phyloP scores from a whole-genome alignment of 2,329 filamentous ascomycete genomes.

The Epichloe brachyelytri region DNA sequence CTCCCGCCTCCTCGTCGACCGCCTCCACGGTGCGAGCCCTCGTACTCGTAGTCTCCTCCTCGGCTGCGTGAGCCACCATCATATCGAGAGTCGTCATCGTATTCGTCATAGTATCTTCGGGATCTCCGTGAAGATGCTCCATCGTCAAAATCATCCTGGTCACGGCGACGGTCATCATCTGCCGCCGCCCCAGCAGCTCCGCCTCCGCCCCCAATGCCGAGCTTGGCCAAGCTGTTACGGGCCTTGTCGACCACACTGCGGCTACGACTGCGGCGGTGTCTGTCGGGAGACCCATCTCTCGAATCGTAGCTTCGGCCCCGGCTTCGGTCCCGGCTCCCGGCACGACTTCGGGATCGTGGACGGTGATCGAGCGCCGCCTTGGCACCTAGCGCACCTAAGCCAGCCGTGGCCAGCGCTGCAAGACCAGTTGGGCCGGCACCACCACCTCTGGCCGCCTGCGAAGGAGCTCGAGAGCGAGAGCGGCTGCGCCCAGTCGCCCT shows the following conservation, averaged over 20 bases:
- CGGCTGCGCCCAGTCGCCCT: constrained; percentile 49
- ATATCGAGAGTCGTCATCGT: constrained; percentile 33
- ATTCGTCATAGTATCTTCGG: constrained; percentile 29
- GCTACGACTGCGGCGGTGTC: constrained; percentile 37
- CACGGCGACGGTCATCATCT: constrained; percentile 26
- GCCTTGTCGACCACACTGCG: constrained; percentile 52
- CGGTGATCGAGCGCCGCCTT: constrained; percentile 43
- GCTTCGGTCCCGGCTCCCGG: constrained; percentile 34
- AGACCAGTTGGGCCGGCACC: constrained; percentile 36
- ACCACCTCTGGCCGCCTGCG: constrained; percentile 30
- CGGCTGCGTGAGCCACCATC: constrained; percentile 15
- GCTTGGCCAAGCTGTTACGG: constrained; percentile 46
- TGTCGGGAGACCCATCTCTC: constrained; percentile 31
- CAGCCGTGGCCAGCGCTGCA: constrained; percentile 51
- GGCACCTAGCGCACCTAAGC: constrained; percentile 45
- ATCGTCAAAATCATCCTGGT: constrained; percentile 33
- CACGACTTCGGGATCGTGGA: constrained; percentile 41
- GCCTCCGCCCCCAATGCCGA: constrained; percentile 43
- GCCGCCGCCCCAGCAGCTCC: constrained; percentile 18
- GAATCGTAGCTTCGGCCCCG: constrained; percentile 31
- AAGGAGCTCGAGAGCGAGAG: constrained; percentile 54
- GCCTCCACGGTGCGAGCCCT: constrained; percentile 28
- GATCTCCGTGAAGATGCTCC: constrained; percentile 25
- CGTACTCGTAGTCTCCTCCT: constrained; percentile 35
- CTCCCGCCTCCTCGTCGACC: constrained; percentile 23